These are phyloP conservation scores for Globisporangium takayamanum DNA, from an alignment of 352 stramenopile species.

Conservation along the genomic window DNA sequence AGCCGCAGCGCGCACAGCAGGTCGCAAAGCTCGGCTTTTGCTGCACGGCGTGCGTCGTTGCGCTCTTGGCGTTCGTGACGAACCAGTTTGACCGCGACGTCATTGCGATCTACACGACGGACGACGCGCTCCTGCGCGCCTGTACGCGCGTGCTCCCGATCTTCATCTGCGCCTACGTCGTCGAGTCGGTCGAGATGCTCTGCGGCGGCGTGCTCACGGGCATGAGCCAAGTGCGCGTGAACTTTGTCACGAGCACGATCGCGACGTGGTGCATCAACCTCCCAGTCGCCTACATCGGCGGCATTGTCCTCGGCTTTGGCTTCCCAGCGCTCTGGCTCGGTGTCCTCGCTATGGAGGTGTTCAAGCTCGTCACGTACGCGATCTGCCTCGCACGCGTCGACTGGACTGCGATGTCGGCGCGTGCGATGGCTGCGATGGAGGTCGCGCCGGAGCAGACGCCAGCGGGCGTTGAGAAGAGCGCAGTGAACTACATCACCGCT, in stretches of 20 bases:
- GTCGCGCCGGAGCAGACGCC: conserved; percentile 23
- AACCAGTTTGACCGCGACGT: conserved; percentile 39
- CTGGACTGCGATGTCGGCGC: conserved; percentile 41
- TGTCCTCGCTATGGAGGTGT: conserved; percentile 56
- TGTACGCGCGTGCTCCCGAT: conserved; percentile 51
- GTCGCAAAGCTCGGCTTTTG: conserved; percentile 47
- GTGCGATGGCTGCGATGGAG: conserved; percentile 42
- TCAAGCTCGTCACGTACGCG: conserved; percentile 51
- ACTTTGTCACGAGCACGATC: conserved; percentile 54
- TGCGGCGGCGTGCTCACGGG: conserved; percentile 49
- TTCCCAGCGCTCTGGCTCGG: conserved; percentile 61
- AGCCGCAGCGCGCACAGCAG: conserved; percentile 38
- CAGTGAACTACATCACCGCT: conserved; percentile 56
- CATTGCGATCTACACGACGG: conserved; percentile 54
- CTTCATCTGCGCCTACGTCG: conserved; percentile 50
- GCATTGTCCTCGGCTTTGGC: conserved; percentile 43
- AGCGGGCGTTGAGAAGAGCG: conserved; percentile 36
- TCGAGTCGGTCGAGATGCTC: conserved; percentile 63
- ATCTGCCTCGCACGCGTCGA: conserved; percentile 32
- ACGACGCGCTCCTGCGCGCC: conserved; percentile 35
- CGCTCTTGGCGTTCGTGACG: conserved; percentile 37
- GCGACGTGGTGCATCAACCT: conserved; percentile 67
- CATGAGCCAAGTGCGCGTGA: conserved; percentile 65
- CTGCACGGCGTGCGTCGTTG: conserved; percentile 41
- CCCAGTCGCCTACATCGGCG: conserved; percentile 47